These are phyloP conservation scores for Pichia eremophila DNA, from an alignment of 805 yeast genomes.

Conservation along the genomic window DNA sequence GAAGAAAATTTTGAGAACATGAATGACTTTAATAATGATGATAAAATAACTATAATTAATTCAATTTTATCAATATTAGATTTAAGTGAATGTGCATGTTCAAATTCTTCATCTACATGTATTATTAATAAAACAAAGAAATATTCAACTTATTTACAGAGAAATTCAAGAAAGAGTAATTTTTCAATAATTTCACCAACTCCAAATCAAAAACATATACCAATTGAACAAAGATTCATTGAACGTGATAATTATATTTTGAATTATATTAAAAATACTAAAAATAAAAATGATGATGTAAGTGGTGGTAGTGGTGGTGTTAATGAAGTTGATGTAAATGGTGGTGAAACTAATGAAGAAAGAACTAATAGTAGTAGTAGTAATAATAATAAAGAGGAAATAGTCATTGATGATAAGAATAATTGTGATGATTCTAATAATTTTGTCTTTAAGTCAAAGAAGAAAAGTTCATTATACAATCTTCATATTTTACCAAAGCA, in stretches of 20 bases:
- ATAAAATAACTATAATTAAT: slow-evolving; percentile 46
- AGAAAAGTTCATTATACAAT: slow-evolving; percentile 5
- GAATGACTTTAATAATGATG: slow-evolving; percentile 45
- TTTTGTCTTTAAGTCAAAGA: slow-evolving; percentile 4
- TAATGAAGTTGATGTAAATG: neutral
- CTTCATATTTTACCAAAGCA: slow-evolving; percentile 9
- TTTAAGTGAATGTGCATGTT: slow-evolving; percentile 50
- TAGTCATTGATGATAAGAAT: neutral
- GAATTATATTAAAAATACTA: neutral
- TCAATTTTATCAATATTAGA: slow-evolving; percentile 55
- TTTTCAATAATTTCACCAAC: slow-evolving; percentile 18
- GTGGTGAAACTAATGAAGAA: neutral
- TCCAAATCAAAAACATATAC: slow-evolving; percentile 22
- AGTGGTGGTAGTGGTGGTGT: too few species aligned
- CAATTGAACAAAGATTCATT: slow-evolving; percentile 26
- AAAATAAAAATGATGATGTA: neutral
- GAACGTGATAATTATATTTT: slow-evolving; percentile 17
- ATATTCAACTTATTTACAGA: slow-evolving; percentile 47
- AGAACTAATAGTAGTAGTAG: neutral
- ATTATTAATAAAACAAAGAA: slow-evolving; percentile 51
- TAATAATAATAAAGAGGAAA: neutral
- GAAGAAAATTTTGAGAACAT: slow-evolving; percentile 31
- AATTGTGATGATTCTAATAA: neutral
- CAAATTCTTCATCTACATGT: slow-evolving; percentile 46
- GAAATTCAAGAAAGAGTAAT: slow-evolving; percentile 47